Evolutionary conservation across 2,329 filamentous ascomycete species (phyloP).

Genomic region (Didymellaceae sp.): DNA sequence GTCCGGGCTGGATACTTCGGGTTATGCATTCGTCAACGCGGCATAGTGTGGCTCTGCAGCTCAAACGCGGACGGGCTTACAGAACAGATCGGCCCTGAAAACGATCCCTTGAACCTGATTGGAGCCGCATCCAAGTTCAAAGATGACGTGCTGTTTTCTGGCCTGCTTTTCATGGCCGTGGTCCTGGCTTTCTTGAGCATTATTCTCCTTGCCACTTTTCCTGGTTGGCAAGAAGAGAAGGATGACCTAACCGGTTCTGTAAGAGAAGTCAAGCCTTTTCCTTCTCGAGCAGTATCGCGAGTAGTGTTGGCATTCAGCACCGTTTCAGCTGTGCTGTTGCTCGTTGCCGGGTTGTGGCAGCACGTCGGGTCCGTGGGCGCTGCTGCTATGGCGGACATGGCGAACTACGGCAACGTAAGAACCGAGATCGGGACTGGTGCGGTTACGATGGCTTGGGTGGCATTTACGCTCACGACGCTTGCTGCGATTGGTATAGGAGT

Average conservation of each 20-base stretch:
- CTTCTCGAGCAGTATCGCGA: conserved; percentile 88
- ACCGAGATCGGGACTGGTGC: conserved; percentile 90
- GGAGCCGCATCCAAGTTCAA: conserved; percentile 99
- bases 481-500: conserved; percentile 92
- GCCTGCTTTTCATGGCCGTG: conserved; percentile 98
- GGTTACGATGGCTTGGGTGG: conserved; percentile 98
- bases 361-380: conserved; percentile 96
- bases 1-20: conserved; percentile 97
- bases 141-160: conserved; percentile 97
- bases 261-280: conserved; percentile 91
- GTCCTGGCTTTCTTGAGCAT: conserved; percentile 96
- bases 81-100: conserved; percentile 84
- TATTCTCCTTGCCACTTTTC: conserved; percentile 92
- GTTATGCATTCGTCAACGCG: conserved; percentile 91
- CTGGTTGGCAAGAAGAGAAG: conserved; percentile 92
- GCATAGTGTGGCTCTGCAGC: conserved; percentile 92
- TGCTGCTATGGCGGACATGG: conserved; percentile 90
- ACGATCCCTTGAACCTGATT: conserved; percentile 95
- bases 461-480: conserved; percentile 88
- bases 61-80: conserved; percentile 95
- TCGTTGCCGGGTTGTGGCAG: conserved; percentile 78
- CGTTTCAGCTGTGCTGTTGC: conserved; percentile 67
- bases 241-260: conserved; percentile 77
- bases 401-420: conserved; percentile 85
- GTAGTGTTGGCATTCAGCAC: conserved; percentile 91